These are phyloP conservation scores for Fusarium liriodendri DNA, from an alignment of 2,329 filamentous ascomycete genomes.

Conservation along the genomic window DNA sequence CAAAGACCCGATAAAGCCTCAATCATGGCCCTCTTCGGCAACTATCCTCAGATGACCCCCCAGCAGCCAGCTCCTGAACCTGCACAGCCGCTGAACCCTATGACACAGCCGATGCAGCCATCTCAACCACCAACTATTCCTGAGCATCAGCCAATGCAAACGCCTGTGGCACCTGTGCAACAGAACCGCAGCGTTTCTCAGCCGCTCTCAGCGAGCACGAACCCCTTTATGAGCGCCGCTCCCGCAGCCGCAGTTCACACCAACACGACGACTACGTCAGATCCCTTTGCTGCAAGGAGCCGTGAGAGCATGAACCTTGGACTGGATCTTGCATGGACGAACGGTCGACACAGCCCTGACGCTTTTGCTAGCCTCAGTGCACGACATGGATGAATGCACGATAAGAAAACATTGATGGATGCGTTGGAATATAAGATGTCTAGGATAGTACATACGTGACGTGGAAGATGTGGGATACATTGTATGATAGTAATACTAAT, in stretches of 20 bases:
- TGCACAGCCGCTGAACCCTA: slow-evolving; percentile 34
- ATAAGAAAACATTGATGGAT: background rate
- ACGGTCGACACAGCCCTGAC: slow-evolving; percentile 81
- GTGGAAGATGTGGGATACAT: slow-evolving; percentile 27
- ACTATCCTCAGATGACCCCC: slow-evolving; percentile 66
- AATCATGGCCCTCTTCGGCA: slow-evolving; percentile 80
- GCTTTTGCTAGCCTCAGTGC: slow-evolving; percentile 82
- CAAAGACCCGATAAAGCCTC: slow-evolving; percentile 75
- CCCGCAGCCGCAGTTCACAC: slow-evolving; percentile 37
- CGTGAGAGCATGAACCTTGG: slow-evolving; percentile 78
- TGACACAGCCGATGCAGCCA: slow-evolving; percentile 26
- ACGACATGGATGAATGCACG: slow-evolving; percentile 56
- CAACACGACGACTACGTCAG: slow-evolving; percentile 48
- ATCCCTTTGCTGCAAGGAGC: slow-evolving; percentile 62
- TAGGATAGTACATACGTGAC: slow-evolving; percentile 39
- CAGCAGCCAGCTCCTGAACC: slow-evolving; percentile 48
- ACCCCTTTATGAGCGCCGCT: slow-evolving; percentile 64
- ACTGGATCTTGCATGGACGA: slow-evolving; percentile 72
- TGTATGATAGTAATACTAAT: slow-evolving; percentile 46
- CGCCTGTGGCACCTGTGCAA: slow-evolving; percentile 38
- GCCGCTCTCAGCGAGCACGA: slow-evolving; percentile 59
- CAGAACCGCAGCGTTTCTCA: slow-evolving; percentile 47
- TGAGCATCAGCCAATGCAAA: slow-evolving; percentile 43
- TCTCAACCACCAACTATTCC: slow-evolving; percentile 44
- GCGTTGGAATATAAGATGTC: slow-evolving; percentile 27